Evolutionary conservation across 1,284 basidiomycete genomes (phyloP).

Genomic region (Binderoboletus segoi): DNA sequence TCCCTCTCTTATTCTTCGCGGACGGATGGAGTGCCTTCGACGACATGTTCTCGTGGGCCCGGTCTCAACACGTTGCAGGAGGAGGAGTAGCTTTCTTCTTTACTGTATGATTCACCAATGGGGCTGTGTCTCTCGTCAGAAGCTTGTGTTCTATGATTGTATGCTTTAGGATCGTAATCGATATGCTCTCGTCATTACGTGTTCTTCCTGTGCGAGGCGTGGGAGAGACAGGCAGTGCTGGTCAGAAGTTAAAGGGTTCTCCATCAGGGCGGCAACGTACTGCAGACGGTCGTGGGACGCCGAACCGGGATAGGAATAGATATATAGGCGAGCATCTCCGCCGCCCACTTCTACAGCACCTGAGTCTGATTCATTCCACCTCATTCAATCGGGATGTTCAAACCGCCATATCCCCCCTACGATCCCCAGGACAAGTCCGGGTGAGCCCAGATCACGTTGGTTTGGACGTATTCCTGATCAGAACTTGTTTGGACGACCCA

Average conservation of each 20-base stretch:
- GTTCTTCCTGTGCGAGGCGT: not conserved
- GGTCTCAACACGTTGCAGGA: conserved; percentile 15
- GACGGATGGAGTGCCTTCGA: not conserved
- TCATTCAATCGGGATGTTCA: conserved; percentile 38
- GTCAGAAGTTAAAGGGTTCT: too few relatives aligned
- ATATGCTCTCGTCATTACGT: not conserved
- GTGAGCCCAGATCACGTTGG: conserved; percentile 37
- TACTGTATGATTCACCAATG: not conserved
- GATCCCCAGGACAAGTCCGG: conserved; percentile 66
- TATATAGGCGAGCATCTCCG: not conserved
- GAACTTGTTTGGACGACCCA: not conserved
- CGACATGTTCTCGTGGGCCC: not conserved
- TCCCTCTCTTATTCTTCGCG: not conserved
- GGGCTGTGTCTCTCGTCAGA: not conserved
- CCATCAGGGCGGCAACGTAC: too few relatives aligned
- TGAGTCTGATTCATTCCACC: not conserved
- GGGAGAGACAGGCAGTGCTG: too few relatives aligned
- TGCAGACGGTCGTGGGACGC: too few relatives aligned
- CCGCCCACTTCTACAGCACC: not conserved
- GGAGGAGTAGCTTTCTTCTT: conserved; percentile 1
- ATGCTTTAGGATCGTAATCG: conserved; percentile 4
- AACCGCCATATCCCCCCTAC: conserved; percentile 59
- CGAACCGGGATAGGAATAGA: not conserved
- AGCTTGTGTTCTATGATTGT: conserved; percentile 8
- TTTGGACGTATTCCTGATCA: not conserved